phyloP scores from a whole-genome alignment of 2,329 filamentous ascomycete genomes.

The Colletotrichum sansevieriae region DNA sequence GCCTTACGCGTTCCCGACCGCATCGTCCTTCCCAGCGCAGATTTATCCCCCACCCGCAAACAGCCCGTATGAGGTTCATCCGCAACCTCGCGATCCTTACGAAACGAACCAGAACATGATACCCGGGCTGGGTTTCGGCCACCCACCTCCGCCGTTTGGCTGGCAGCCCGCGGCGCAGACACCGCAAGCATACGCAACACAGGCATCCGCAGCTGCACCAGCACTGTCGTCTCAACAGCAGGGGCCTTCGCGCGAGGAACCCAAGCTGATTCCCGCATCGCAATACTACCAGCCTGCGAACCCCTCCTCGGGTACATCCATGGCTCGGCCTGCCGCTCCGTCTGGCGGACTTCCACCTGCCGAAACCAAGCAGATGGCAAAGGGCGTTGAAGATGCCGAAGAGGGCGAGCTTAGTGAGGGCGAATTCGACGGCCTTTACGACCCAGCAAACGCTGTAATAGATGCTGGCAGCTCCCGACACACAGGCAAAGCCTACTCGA shows the following conservation, averaged over 20 bases:
- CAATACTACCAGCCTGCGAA: slow-evolving; percentile 35
- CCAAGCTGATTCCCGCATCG: slow-evolving; percentile 42
- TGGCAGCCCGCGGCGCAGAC: slow-evolving; percentile 26
- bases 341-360: background rate
- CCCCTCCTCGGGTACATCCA: slow-evolving; percentile 43
- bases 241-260: slow-evolving; percentile 31
- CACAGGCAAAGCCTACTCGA: background rate
- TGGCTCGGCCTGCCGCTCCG: background rate
- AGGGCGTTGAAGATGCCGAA: slow-evolving; percentile 53
- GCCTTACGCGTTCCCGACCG: slow-evolving; percentile 33
- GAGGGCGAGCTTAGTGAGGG: slow-evolving; percentile 84
- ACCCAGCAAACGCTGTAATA: slow-evolving; percentile 50
- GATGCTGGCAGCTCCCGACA: background rate
- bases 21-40: slow-evolving; percentile 24
- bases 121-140: slow-evolving; percentile 45
- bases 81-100: slow-evolving; percentile 32
- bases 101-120: slow-evolving; percentile 44
- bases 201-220: background rate
- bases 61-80: slow-evolving; percentile 15
- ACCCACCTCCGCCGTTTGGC: slow-evolving; percentile 15
- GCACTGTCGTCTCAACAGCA: slow-evolving; percentile 16
- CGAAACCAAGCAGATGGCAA: slow-evolving; percentile 4
- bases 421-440: slow-evolving; percentile 70
- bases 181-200: slow-evolving; percentile 8
- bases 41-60: slow-evolving; percentile 24